A percentile compares a stretch with the other conserved stretches of the same genome.
These are phyloP conservation scores for Tylopilus balloui DNA, from an alignment of 768 basidiomycete species.

Conservation along the genomic window DNA sequence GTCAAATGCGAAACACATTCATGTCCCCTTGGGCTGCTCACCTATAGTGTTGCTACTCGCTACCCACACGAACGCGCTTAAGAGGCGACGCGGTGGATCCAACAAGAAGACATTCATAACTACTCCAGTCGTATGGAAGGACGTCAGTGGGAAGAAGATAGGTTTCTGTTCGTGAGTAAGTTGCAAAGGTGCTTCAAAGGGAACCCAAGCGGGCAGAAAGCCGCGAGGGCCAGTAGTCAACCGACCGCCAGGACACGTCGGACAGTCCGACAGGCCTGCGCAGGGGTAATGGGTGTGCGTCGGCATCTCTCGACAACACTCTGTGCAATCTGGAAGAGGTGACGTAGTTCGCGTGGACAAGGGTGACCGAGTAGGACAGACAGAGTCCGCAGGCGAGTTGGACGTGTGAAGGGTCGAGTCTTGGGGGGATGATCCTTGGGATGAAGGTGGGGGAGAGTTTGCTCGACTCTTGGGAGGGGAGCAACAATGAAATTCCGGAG, in stretches of 20 bases:
- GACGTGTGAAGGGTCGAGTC: constrained; percentile 17
- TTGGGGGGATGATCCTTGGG: constrained; percentile 27
- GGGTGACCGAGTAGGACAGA: constrained; percentile 19
- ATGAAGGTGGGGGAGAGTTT: constrained; percentile 27
- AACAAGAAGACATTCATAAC: constrained; percentile 78
- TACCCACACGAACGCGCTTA: constrained; percentile 71
- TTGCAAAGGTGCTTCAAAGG: constrained; percentile 13
- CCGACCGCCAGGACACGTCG: constrained; percentile 6
- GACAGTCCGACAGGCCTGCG: constrained; percentile 1
- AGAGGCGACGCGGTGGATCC: constrained; percentile 54
- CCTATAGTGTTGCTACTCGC: constrained; percentile 37
- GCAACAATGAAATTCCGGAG: constrained; percentile 11
- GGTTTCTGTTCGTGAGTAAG: constrained; percentile 32
- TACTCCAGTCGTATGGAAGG: constrained; percentile 59
- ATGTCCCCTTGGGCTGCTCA: constrained; percentile 5
- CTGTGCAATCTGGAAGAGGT: constrained; percentile 20
- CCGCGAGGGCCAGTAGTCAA: neutral
- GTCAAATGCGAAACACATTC: neutral
- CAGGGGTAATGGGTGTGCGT: constrained; percentile 3
- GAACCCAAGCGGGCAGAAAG: constrained; percentile 6
- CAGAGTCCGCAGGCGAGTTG: constrained; percentile 4
- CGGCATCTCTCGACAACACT: constrained; percentile 14
- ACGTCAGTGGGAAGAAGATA: constrained; percentile 53
- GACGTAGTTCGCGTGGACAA: constrained; percentile 19
- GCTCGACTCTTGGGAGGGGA: constrained; percentile 26